These are phyloP conservation scores for Apiospora kogelbergensis DNA, from an alignment of 2,329 filamentous ascomycete species.

Conservation along the genomic window DNA sequence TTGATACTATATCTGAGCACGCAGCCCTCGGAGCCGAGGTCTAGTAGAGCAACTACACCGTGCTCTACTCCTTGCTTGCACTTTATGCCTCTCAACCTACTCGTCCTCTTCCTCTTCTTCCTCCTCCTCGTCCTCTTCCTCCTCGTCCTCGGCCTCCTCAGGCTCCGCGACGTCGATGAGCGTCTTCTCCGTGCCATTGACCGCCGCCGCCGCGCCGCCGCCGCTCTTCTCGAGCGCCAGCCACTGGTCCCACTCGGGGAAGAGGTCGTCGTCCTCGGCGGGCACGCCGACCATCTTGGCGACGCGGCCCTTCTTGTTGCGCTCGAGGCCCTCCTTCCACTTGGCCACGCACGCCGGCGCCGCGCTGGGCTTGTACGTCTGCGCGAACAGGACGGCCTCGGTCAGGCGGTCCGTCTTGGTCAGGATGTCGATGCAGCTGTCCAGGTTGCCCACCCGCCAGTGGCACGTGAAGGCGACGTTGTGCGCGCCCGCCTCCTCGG, in stretches of 20 bases:
- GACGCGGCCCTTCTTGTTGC: slow-evolving; percentile 81
- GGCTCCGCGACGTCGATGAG: slow-evolving; percentile 23
- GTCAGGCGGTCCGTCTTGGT: slow-evolving; percentile 75
- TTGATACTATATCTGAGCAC: neutral
- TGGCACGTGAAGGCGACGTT: slow-evolving; percentile 91
- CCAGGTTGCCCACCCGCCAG: slow-evolving; percentile 83
- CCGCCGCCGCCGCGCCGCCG: slow-evolving; percentile 38
- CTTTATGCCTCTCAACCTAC: slow-evolving; percentile 7
- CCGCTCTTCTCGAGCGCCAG: slow-evolving; percentile 77
- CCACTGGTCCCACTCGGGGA: slow-evolving; percentile 96
- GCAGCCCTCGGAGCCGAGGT: neutral
- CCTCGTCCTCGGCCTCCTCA: slow-evolving; percentile 21
- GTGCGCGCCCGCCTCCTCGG: slow-evolving; percentile 74
- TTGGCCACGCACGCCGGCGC: slow-evolving; percentile 65
- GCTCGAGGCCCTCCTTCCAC: slow-evolving; percentile 86
- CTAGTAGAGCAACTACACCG: neutral
- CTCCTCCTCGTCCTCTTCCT: slow-evolving; percentile 23
- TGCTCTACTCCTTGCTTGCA: neutral
- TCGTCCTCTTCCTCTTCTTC: slow-evolving; percentile 23
- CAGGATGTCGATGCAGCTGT: slow-evolving; percentile 78
- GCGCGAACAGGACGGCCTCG: slow-evolving; percentile 87
- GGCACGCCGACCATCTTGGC: slow-evolving; percentile 81
- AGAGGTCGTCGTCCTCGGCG: slow-evolving; percentile 80
- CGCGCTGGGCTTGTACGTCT: slow-evolving; percentile 89
- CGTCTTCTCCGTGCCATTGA: slow-evolving; percentile 33